Base-by-base conservation (phyloP, 257 asterid species). In the Datura wrightii region DNA sequence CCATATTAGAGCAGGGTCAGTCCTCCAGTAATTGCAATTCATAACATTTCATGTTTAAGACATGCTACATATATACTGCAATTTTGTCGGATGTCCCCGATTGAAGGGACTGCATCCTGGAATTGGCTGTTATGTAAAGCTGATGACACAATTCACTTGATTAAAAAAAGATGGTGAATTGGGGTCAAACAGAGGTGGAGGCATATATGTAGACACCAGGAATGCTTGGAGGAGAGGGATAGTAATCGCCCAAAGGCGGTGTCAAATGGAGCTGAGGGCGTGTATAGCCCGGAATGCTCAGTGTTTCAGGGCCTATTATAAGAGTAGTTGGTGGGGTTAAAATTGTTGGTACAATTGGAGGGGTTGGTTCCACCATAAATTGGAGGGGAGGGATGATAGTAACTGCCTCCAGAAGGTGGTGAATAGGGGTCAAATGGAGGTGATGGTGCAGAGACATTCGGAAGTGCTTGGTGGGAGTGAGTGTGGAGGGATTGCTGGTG, bases 201-300 rank as follows among this genome's bases (percentile, higher is more conserved):
- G 94, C 31, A 24, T 24, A 24, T 10, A 87, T 52, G 8, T 89
- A 59, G 86, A 88, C 85, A 72, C 82, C 86, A 15, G 94, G 94
- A 50, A 86, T 85, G 86, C 44, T 48, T 76, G 81, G 81, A 76
- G 82, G 82, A 6, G 44, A 78, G 46, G 63, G 82, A 78, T 52
- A 78, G 63, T 78, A 78, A 3, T 34, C 65, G 3, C 63, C 76
- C 76, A 11, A 91, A 91, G 98, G 97, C 39, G 99, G 98, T 55
- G 54, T 93, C 92, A 37, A 90, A 90, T 3, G 98, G 98, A 54
- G 98, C 93, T 18, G 95, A 85, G 18, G 98, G 95, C 2, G 87
- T 46, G 10, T 89, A 54, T 84, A 89, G 52, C 85, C 88, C 1
- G 97, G 95, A 36, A 85, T 86, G 19, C 82, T 55, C 1, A 91